Base-by-base conservation (phyloP, 108 stramenopile species). In the Conticribra guillardii region DNA sequence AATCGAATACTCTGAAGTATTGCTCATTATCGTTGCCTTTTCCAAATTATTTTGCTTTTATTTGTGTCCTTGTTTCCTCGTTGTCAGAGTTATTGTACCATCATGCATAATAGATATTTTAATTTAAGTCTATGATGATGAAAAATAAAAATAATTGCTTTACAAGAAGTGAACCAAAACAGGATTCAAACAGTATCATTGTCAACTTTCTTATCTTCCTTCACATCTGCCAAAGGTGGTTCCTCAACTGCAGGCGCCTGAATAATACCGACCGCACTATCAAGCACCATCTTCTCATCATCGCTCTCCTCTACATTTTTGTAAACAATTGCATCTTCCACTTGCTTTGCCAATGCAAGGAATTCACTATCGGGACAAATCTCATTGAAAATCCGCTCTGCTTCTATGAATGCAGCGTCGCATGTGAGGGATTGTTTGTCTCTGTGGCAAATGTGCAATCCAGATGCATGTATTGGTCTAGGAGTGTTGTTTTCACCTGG, bases 281-380 rank as follows among this genome's bases (percentile, higher is more conserved):
- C 84, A 18, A 93, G 69, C 47, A 90, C 82, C 29, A 55, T 33
- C 50, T 59, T 67, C 55, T 90, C 92, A 22, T 90, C 88, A 64
- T 90, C 92, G 30, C 65, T 67, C 15, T 89, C 86, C 23, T 90
- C 73, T 24, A 57, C 69, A 32, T 59, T 56, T 26, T 55, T 69
- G 56, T 79, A 79, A 8, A 74, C 82, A 19, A 84, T 79, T 26
- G 82, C 69, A 53, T 92, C 89, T 48, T 88, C 82, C 9, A 92
- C 80, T 15, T 48, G 73, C 67, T 67, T 66, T 46, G 48, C 85
- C 82, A 56, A 88, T 23, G 11, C 82, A 54, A 92, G 69, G 68
- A 92, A 92, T 22, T 87, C 79, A 19, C 45, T 46, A 29, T 77
- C 82, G n/a, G 87, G 89, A 75, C 91, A 92, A 66, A 93, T 90